Evolutionary conservation across 2,329 filamentous ascomycete species (phyloP).

Genomic region (Pseudopithomyces chartarum): DNA sequence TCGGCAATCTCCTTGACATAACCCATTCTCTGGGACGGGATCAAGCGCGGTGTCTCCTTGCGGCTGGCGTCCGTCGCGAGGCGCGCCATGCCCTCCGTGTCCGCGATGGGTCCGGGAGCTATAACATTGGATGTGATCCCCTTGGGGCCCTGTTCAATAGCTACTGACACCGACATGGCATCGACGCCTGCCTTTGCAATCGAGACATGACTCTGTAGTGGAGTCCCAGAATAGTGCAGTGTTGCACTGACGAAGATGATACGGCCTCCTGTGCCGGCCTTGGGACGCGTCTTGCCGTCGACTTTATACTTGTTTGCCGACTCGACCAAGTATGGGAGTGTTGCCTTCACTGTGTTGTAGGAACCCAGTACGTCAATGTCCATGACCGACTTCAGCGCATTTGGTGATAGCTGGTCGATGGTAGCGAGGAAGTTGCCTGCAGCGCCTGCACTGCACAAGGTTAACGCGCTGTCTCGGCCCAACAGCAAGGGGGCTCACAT

Average conservation of each 20-base stretch:
- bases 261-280: conserved; percentile 70
- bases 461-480: conserved; percentile 17
- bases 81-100: conserved; percentile 69
- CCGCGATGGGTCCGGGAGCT: conserved; percentile 81
- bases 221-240: conserved; percentile 86
- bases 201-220: conserved; percentile 85
- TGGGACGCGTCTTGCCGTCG: conserved; percentile 58
- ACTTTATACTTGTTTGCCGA: conserved; percentile 69
- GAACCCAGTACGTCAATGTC: conserved; percentile 95
- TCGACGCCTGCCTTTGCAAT: conserved; percentile 93
- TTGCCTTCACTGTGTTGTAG: conserved; percentile 94
- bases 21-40: conserved; percentile 79
- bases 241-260: conserved; percentile 91
- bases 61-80: conserved; percentile 43
- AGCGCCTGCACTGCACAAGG: conserved; percentile 73
- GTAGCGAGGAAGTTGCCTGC: conserved; percentile 95
- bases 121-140: conserved; percentile 90
- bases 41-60: conserved; percentile 34
- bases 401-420: conserved; percentile 78
- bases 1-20: conserved; percentile 88
- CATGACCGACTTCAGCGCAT: conserved; percentile 94
- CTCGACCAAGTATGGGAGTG: conserved; percentile 76
- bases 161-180: conserved; percentile 76
- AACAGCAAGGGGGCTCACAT: conserved; percentile 64
- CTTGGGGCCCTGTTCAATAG: conserved; percentile 86